A percentile compares a stretch with the other conserved stretches of the same genome.
Evolutionary conservation across 495 filamentous ascomycete species (phyloP).

Genomic region (Penicillium canariense): DNA sequence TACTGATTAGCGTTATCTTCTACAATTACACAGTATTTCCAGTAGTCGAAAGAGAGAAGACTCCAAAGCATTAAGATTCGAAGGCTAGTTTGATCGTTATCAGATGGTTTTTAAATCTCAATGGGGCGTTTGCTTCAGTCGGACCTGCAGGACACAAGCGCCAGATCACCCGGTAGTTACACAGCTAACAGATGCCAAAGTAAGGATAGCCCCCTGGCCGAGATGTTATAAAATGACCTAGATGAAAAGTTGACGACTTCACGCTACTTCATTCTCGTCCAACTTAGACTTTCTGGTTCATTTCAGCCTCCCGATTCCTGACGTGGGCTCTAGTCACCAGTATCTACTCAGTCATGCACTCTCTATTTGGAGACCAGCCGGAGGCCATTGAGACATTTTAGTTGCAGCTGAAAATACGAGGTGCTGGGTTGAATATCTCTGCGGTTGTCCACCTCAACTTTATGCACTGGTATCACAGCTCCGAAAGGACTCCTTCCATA

Average conservation of each 20-base stretch:
- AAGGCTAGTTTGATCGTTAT: not conserved
- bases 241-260: not conserved
- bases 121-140: constrained; percentile 11
- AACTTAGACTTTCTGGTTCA: not conserved
- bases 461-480: not conserved
- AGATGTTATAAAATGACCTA: not conserved
- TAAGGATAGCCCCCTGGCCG: not conserved
- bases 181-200: not conserved
- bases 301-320: not conserved
- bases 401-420: constrained; percentile 11
- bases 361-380: not conserved
- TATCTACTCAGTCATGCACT: not conserved
- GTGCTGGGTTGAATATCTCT: not conserved
- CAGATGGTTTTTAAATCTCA: constrained; percentile 7
- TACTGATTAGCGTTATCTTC: too few relatives aligned
- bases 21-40: not conserved
- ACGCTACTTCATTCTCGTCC: too few relatives aligned
- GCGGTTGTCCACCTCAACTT: not conserved
- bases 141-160: constrained; percentile 12
- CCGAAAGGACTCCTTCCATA: not conserved
- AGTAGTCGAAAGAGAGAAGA: not conserved
- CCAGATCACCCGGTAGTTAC: constrained; percentile 17
- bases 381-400: constrained; percentile 11
- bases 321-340: too few relatives aligned
- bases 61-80: not conserved